phyloP scores from a whole-genome alignment of 257 asterid genomes.

The Solanum chmielewskii region DNA sequence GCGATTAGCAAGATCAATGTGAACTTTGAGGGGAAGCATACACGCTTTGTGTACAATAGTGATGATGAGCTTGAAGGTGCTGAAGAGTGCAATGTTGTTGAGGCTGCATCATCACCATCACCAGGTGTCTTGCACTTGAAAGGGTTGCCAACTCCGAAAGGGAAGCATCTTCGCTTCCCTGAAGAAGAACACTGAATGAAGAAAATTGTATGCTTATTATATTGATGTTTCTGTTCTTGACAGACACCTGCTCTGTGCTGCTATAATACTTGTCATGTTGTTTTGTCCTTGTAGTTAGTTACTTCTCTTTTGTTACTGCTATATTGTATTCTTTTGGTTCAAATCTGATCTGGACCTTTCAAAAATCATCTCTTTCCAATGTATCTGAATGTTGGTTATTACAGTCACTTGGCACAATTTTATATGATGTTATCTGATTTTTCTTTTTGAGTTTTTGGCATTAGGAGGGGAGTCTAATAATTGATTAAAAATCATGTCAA shows the following conservation, averaged over 20 bases:
- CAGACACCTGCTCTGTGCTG: background rate
- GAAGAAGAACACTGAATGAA: conserved; percentile 9
- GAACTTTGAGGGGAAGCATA: conserved; percentile 52
- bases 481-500: background rate
- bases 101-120: background rate
- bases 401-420: no score
- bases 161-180: conserved; percentile 42
- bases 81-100: conserved; percentile 22
- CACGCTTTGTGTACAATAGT: conserved; percentile 54
- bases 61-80: conserved; percentile 58
- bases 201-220: background rate
- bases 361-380: background rate
- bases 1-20: conserved; percentile 57
- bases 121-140: conserved; percentile 2
- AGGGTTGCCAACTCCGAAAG: conserved; percentile 28
- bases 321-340: background rate
- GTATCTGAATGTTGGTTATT: background rate
- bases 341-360: background rate
- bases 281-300: background rate
- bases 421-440: no score
- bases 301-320: background rate
- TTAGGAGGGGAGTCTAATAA: no score
- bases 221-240: background rate
- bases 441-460: no score
- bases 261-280: background rate